Percentiles rank a stretch among this genome's conserved stretches.
Evolutionary conservation across 306 rosid species (phyloP).

Genomic region (Begonia peltatifolia): DNA sequence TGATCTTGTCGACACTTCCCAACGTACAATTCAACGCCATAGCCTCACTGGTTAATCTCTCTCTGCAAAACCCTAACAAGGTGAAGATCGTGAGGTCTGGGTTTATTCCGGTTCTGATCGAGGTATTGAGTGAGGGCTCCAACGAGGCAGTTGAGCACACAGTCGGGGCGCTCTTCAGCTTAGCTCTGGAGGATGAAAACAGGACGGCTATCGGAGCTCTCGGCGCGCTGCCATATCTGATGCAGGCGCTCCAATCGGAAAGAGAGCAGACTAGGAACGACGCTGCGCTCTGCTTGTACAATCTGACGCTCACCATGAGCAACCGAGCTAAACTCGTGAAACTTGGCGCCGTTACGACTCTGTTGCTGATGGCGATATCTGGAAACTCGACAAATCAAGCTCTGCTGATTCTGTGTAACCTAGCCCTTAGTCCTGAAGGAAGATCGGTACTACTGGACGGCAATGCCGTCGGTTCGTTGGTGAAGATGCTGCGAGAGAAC

Average conservation of each 20-base stretch:
- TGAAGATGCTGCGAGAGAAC: constrained; percentile 30
- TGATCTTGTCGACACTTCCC: constrained; percentile 39
- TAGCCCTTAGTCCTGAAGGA: constrained; percentile 49
- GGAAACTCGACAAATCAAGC: constrained; percentile 34
- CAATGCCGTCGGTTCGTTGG: constrained; percentile 48
- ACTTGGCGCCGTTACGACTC: constrained; percentile 38
- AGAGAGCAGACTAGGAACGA: constrained; percentile 58
- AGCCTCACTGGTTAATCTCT: constrained; percentile 61
- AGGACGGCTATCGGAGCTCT: constrained; percentile 80
- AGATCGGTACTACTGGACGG: constrained; percentile 60
- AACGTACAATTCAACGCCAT: constrained; percentile 60
- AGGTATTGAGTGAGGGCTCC: constrained; percentile 50
- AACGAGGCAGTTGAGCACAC: constrained; percentile 77
- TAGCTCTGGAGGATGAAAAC: constrained; percentile 69
- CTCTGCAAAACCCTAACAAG: constrained; percentile 63
- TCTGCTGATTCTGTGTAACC: constrained; percentile 49
- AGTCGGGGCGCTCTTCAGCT: constrained; percentile 76
- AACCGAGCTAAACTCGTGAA: constrained; percentile 64
- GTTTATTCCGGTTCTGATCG: constrained; percentile 46
- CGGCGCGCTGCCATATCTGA: constrained; percentile 59
- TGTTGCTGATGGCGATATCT: constrained; percentile 27
- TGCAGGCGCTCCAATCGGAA: constrained; percentile 61
- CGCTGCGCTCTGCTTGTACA: constrained; percentile 65
- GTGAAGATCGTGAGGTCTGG: constrained; percentile 66
- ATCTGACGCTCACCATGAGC: constrained; percentile 44